Base-by-base conservation (phyloP, 2,329 filamentous ascomycete genomes). In the Aspergillus alliaceus region DNA sequence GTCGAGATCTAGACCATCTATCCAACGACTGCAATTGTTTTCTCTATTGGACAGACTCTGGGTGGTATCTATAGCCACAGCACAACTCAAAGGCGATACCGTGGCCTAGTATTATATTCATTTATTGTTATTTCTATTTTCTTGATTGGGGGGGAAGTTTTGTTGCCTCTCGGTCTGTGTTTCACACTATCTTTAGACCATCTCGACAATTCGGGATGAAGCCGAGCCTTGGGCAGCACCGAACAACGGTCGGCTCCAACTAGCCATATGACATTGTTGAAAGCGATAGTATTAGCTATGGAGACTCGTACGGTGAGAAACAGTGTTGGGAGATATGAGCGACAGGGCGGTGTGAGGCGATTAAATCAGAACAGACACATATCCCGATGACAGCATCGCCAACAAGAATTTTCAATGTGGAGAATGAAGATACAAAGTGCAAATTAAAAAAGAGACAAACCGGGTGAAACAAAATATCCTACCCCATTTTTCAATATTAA, bases 191-290 rank as follows among this genome's bases (percentile, higher is more conserved):
- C 39, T 39, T n/a, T 51, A 51, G 48, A 51, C 32, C 20, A 51
- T 39, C 29, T 24, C 40, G 51, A 40, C n/a, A 42, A 25, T 12
- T 56, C 54, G 57, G 57, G 49, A 52, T 53, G 40, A 59, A 32
- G 27, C 53, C 53, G 57, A 57, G 42, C 7, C 18, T 44, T 47
- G 40, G 55, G 27, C 50, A 53, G 1, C 12, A 20, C 14, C 20
- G 27, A 15, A 42, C 40, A 14, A 53, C 50, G 15, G 22, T 55
- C 37, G 37, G 22, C 27, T 32, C 29, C 18, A n/a, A 24, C 14
- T 14, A 15, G 6, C 32, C 15, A n/a, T 9, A 44, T 11, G 40
- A n/a, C 18, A 44, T 24, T 44, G 12, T 18, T 8, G 8, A 44
- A 11, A 18, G 11, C 15, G 2, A n/a, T 27, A 44, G 24, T 27